Percentiles rank a stretch among this genome's conserved stretches.
Conservation (phyloP, 257 asterid genomes). For the Verbena officinalis region DNA sequence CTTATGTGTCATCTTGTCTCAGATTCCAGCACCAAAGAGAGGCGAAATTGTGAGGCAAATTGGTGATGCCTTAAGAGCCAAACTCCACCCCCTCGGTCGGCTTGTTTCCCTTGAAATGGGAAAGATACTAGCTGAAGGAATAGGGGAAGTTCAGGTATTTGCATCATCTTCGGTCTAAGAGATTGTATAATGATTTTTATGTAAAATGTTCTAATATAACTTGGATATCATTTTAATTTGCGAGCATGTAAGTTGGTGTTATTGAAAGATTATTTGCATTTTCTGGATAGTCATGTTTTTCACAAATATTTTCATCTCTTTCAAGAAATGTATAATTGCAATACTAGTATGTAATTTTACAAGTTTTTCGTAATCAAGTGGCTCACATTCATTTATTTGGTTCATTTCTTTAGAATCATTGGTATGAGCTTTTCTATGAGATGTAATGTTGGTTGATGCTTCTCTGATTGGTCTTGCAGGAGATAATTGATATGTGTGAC, state of each 20-base stretch:
- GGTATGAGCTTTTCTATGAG: background rate
- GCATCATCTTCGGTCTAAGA: background rate
- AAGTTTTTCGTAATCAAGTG: background rate
- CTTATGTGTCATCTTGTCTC: constrained; percentile 29
- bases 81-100: constrained; percentile 86
- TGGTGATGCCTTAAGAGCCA: constrained; percentile 90
- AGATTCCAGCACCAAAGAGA: constrained; percentile 99
- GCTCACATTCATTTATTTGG: constrained; percentile 11
- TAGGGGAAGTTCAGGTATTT: constrained; percentile 99
- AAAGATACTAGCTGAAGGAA: constrained; percentile 94
- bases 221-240: background rate
- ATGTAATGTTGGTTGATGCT: constrained; percentile 5
- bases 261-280: background rate
- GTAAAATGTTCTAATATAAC: background rate
- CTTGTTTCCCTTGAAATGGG: constrained; percentile 99
- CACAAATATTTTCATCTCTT: background rate
- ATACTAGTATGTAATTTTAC: background rate
- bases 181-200: background rate
- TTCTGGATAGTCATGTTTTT: background rate
- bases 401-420: constrained; percentile 9
- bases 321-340: background rate
- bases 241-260: background rate
- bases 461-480: constrained; percentile 57
- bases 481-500: constrained; percentile 98
- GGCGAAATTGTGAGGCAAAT: constrained; percentile 98